A percentile compares a stretch with the other conserved stretches of the same genome.
Conservation (phyloP, 2,329 filamentous ascomycete genomes). For the Pyrenophora tritici-repentis region DNA sequence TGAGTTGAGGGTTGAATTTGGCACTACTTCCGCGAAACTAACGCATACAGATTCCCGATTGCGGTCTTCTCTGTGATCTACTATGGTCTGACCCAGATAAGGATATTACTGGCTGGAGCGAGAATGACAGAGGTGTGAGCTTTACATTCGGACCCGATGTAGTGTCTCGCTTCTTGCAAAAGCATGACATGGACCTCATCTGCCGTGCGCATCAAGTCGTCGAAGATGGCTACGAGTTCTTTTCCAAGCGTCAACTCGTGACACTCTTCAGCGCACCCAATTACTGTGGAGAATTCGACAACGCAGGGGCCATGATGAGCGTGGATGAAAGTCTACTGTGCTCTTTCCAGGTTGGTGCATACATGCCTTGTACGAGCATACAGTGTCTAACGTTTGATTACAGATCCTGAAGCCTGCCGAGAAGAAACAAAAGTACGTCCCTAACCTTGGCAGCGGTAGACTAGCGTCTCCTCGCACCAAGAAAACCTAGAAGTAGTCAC, state of each 20-base stretch:
- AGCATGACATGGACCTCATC: conserved; percentile 99
- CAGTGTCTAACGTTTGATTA: conserved; percentile 23
- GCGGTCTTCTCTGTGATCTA: conserved; percentile 94
- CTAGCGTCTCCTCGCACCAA: conserved; percentile 73
- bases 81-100: conserved; percentile 99
- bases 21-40: conserved; percentile 40
- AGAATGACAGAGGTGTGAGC: conserved; percentile 97
- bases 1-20: conserved; percentile 60
- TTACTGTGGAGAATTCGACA: conserved; percentile 99
- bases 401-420: conserved; percentile 99
- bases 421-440: conserved; percentile 99
- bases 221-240: conserved; percentile 99
- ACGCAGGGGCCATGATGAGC: conserved; percentile 99
- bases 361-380: not conserved
- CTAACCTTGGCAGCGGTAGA: conserved; percentile 72
- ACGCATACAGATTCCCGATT: conserved; percentile 86
- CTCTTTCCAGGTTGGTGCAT: conserved; percentile 83
- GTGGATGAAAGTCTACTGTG: conserved; percentile 98
- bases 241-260: conserved; percentile 96
- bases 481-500: conserved; percentile 65
- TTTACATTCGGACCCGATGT: conserved; percentile 99
- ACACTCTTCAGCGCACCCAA: conserved; percentile 98
- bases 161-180: conserved; percentile 94
- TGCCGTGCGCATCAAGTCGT: conserved; percentile 98
- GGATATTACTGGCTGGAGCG: conserved; percentile 98